Percentiles rank a stretch among this genome's conserved stretches.
Evolutionary conservation across 805 yeast species (phyloP).

Genomic region (Yarrowia porcina): DNA sequence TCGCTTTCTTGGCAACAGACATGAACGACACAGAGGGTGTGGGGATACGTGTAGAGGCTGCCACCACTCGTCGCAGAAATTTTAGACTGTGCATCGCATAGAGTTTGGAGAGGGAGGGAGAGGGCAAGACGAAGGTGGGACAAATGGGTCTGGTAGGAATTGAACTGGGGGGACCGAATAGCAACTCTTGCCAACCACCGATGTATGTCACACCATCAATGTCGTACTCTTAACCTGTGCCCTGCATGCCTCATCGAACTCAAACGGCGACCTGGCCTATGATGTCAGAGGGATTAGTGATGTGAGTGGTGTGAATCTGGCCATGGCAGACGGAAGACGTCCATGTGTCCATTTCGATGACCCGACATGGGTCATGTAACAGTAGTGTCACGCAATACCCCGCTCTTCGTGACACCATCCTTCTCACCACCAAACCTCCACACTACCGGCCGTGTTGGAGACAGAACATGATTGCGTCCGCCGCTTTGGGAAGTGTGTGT

Average conservation of each 20-base stretch:
- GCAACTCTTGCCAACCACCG: no score
- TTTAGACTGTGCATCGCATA: conserved; percentile 11
- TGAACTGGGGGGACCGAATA: no score
- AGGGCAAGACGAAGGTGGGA: not conserved
- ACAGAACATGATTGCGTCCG: conserved; percentile 1
- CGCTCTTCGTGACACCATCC: no score
- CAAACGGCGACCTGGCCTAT: not conserved
- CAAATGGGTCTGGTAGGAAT: no score
- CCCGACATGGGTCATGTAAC: no score
- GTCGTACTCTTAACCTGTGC: not conserved
- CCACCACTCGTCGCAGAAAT: not conserved
- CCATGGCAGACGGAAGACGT: no score
- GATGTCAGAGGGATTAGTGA: not conserved
- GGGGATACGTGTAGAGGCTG: not conserved
- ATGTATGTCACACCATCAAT: no score
- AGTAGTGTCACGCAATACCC: no score
- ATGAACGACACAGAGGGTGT: not conserved
- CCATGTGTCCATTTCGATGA: no score
- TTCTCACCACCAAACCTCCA: no score
- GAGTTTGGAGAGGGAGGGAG: not conserved
- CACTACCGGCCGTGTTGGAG: not conserved
- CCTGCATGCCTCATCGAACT: not conserved
- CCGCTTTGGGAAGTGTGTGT: not conserved
- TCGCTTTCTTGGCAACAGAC: conserved; percentile 27
- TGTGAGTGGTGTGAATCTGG: no score